Base-by-base conservation (phyloP, 1,284 basidiomycete genomes). In the Fistulina hepatica region DNA sequence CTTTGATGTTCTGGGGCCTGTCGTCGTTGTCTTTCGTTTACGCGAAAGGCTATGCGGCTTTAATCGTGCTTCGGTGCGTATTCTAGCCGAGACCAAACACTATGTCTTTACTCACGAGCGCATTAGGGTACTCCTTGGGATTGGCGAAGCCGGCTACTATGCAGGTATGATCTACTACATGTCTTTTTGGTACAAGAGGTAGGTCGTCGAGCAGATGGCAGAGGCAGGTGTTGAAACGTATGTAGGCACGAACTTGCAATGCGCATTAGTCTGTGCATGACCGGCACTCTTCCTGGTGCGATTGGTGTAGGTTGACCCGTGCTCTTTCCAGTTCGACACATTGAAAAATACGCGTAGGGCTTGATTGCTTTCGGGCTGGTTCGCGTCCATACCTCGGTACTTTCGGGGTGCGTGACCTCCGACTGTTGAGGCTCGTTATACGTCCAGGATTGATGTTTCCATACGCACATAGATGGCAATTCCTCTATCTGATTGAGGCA, bases 161-260 rank as follows among this genome's bases (percentile, higher is more conserved):
- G 69, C 69, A 1, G 71, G 71, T 3, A 68, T 71, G 62, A 71
- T 72, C 6, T 73, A 72, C 43, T 74, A 73, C 45, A 50, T 74
- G 19, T 71, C 69, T 0, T 73, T 73, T 50, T 73, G 71, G 70
- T 64, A 61, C 38, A 61, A 55, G 42, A 55, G 69, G 69, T 52
- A 52, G 49, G 54, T 52, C 48, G 13, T 50, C 51, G 36, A 52
- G 48, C 34, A 39, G 49, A 33, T 51, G 48, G 3, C 49, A 50
- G 39, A 48, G 44, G 48, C 3, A 43, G 28, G n/a, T 12, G 12
- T 13, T 21, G 13, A 26, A 20, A 26, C 27, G 37, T 21, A 27
- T 40, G 4, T 37, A 71, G 69, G 44, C 59, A 63, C 24, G 71
- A 73, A 48, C 58, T 72, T n/a, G 70, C 71, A 0, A 52, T 67